phyloP scores from a whole-genome alignment of 1,284 basidiomycete genomes.

The Lentinula novae-zelandiae region DNA sequence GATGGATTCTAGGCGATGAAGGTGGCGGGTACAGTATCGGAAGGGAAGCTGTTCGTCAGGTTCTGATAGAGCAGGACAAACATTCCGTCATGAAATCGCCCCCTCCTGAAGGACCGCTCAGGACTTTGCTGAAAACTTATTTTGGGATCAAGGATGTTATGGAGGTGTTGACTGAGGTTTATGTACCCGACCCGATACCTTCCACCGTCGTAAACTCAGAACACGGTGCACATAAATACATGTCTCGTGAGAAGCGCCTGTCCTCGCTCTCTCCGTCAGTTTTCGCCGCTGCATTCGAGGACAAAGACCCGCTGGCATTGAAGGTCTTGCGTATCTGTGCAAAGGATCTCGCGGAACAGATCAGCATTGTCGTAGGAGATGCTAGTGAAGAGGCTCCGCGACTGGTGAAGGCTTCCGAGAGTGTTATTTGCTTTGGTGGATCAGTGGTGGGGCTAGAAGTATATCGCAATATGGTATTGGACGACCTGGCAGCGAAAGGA shows the following conservation, averaged over 20 bases:
- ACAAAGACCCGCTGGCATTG: slow-evolving; percentile 56
- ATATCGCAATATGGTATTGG: slow-evolving; percentile 60
- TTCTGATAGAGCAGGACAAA: slow-evolving; percentile 54
- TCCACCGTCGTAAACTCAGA: slow-evolving; percentile 17
- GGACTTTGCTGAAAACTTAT: slow-evolving; percentile 40
- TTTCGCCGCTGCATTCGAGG: slow-evolving; percentile 66
- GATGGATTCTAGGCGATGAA: slow-evolving; percentile 81
- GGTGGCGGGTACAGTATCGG: slow-evolving; percentile 76
- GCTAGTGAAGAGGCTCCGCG: slow-evolving; percentile 29
- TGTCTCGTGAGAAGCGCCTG: slow-evolving; percentile 66
- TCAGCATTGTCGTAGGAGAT: slow-evolving; percentile 49
- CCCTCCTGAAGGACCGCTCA: slow-evolving; percentile 33
- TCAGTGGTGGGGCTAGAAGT: slow-evolving; percentile 59
- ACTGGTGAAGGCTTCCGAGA: slow-evolving; percentile 47
- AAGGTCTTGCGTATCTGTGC: slow-evolving; percentile 52
- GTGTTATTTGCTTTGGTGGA: slow-evolving; percentile 70
- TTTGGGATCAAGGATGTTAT: slow-evolving; percentile 57
- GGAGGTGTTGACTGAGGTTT: slow-evolving; percentile 60
- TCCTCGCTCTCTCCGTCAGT: slow-evolving; percentile 70
- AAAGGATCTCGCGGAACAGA: slow-evolving; percentile 54
- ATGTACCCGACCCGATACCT: slow-evolving; percentile 47
- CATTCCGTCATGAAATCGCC: slow-evolving; percentile 40
- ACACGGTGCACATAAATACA: slow-evolving; percentile 30
- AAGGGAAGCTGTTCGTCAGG: slow-evolving; percentile 63
- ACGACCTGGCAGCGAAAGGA: slow-evolving; percentile 50